Percentiles rank a stretch among this genome's conserved stretches.
These are phyloP conservation scores for Bretziella fagacearum DNA, from an alignment of 2,329 filamentous ascomycete species.

Conservation along the genomic window DNA sequence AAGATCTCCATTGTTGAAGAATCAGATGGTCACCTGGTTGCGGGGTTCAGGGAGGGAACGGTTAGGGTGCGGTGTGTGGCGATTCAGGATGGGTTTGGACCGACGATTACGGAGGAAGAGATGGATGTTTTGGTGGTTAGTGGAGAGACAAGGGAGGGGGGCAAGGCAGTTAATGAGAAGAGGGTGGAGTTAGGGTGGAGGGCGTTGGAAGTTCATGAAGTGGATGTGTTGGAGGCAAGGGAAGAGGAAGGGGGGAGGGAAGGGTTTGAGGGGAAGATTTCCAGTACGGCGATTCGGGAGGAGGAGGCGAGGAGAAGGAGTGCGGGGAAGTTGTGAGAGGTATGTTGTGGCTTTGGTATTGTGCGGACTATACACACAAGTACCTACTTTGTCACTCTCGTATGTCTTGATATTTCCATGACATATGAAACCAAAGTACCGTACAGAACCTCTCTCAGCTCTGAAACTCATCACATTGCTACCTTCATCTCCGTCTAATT, in stretches of 20 bases:
- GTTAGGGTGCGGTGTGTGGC: slow-evolving; percentile 63
- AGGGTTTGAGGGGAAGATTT: slow-evolving; percentile 69
- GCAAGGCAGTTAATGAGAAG: slow-evolving; percentile 71
- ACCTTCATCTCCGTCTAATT: too few species aligned
- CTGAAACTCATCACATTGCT: too few species aligned
- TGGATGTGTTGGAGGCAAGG: slow-evolving; percentile 62
- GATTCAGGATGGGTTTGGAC: slow-evolving; percentile 77
- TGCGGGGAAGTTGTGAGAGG: background rate
- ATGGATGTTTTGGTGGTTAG: slow-evolving; percentile 76
- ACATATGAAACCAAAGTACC: too few species aligned
- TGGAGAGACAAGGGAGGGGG: slow-evolving; percentile 70
- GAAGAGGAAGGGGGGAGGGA: slow-evolving; percentile 34
- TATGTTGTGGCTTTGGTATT: background rate
- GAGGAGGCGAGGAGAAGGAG: slow-evolving; percentile 17
- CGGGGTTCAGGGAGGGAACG: slow-evolving; percentile 38
- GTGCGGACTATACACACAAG: background rate
- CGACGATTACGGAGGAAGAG: slow-evolving; percentile 65
- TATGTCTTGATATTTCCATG: too few species aligned
- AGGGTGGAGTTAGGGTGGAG: slow-evolving; percentile 61
- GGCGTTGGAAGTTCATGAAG: slow-evolving; percentile 63
- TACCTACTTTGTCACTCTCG: too few species aligned
- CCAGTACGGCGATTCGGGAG: slow-evolving; percentile 67
- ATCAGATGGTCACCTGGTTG: slow-evolving; percentile 18
- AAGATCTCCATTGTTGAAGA: background rate
- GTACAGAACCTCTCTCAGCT: too few species aligned